Evolutionary conservation across 768 basidiomycete species (phyloP), one percentile per base, ranked within the genome.

Genomic region (Cyclocybe aegerita): DNA sequence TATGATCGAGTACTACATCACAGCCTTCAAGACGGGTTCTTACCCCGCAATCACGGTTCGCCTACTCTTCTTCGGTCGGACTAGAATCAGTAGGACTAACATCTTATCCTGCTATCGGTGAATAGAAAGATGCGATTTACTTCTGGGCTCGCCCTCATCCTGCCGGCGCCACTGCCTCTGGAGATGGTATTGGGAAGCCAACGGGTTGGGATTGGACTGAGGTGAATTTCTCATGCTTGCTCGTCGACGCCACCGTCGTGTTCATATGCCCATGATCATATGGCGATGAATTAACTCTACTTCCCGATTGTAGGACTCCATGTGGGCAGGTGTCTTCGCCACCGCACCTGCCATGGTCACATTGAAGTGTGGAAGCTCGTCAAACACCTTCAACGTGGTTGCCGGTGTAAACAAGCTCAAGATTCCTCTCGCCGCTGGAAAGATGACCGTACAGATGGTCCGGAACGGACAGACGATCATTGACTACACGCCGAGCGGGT

Each of bases 141-240:
- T 80, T 71, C 56, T 86, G 83, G 82, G 79, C 83, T 16, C 79
- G 86, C 34, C 77, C 85, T n/a, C 85, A 87, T 61, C 76, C 81
- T 10, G 72, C 71, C n/a, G 57, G 61, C 35, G 84, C 81, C 0
- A 62, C 60, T 11, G 71, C 74, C 1, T 69, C 71, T 5, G 56
- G 60, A 3, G 81, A 85, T 58, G 52, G 64, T 5, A 66, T 80
- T 37, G 74, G 71, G 31, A 70, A 69, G 49, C 84, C 81, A 4
- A 67, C 60, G 38, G 78, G 79, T 40, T 80, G 67, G 63, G 69
- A 81, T 56, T 79, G 74, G 75, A 70, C 76, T 4, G 59, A 78
- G 51, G 82, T 83, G 65, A 57, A 72, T 62, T 53, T 31, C 35
- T 52, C 60, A 50, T 59, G 48, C 23, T 23, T 23, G 23, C 23